Base-by-base conservation (phyloP, 495 filamentous ascomycete genomes). In the Aspergillus leporis region DNA sequence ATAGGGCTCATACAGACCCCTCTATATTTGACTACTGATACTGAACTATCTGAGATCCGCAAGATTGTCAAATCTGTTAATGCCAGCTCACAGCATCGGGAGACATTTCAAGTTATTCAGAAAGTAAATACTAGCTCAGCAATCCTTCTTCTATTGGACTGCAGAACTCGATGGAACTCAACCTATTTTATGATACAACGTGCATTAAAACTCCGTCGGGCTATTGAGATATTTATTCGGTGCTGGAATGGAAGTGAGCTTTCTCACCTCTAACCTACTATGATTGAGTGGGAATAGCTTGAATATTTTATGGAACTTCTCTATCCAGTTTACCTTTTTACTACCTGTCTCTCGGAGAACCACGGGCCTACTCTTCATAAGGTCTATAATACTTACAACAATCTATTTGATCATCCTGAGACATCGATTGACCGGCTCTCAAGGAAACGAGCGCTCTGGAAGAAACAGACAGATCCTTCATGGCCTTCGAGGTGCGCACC, bases 31-130 rank as follows among this genome's bases (percentile, higher is more conserved):
- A n/a, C n/a, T n/a, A n/a, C n/a, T n/a, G n/a, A n/a, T n/a, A n/a
- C n/a, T n/a, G n/a, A n/a, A n/a, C n/a, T n/a, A n/a, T n/a, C n/a
- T n/a, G n/a, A 43, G 38, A 43, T 43, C 14, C n/a, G n/a, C 5
- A 43, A 43, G 38, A 43, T 43, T 43, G 38, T 18, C 14, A 43
- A 43, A 43, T 43, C 14, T 43, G n/a, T 43, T 43, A 43, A 43
- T 43, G 14, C 38, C 14, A 43, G n/a, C 14, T 13, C 38, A 6
- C 38, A 43, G 14, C 14, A 43, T 43, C n/a, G 14, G 38, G 38
- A 43, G 14, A 5, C 4, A 43, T 43, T 43, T 43, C 38, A 43
- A 43, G 5, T 43, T 13, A 6, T 18, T 43, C 14, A 43, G 38
- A 13, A n/a, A 43, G 4, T 5, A 6, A 13, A 13, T 43, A 43